Evolutionary conservation across 371 early-diverging fungal genomes (phyloP), one percentile per base, ranked within the genome.

Genomic region (Lichtheimia hyalospora): DNA sequence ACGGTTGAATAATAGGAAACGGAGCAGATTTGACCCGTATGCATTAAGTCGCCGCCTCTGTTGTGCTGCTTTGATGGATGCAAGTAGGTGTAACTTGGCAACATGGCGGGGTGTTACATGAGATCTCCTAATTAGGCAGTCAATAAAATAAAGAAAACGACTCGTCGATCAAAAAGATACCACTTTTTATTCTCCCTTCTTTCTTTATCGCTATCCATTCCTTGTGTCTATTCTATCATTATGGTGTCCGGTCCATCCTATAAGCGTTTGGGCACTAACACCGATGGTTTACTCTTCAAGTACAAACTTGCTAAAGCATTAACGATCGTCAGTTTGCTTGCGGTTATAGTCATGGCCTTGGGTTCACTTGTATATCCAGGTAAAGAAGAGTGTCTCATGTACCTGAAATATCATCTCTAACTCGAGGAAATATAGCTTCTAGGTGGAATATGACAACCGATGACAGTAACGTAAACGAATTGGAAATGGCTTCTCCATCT

Each of bases 251-350:
- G 46, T 21, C 46, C 46, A n/a, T 12, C 15, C 46, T 46, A 68
- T 49, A 60, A 63, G 21, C 60, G 68, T 18, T 28, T 68, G 15
- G 68, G 68, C 15, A 52, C 54, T 41, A 51, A 44, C 20, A 49
- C 34, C 21, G 68, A 63, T 55, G 54, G 68, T 14, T 23, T 68
- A 10, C 46, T 68, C 7, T 63, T 66, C 52, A 63, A 60, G 28
- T 70, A 63, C 24, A 66, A 70, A 46, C 44, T 70, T 18, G 70
- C 70, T 25, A 70, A 65, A 44, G 63, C 66, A 34, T 56, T 70
- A 14, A 63, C 70, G 6, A 40, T 70, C 12, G 40, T 63, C 27
- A 70, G 70, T 42, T 43, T 70, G 25, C 41, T 58, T 18, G 61
- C 70, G 2, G 63, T 66, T 16, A 49, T 70, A 15, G n/a, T 70